A percentile compares a stretch with the other conserved stretches of the same genome.
phyloP scores from a whole-genome alignment of 352 stramenopile species.

The Phytophthora quininea region DNA sequence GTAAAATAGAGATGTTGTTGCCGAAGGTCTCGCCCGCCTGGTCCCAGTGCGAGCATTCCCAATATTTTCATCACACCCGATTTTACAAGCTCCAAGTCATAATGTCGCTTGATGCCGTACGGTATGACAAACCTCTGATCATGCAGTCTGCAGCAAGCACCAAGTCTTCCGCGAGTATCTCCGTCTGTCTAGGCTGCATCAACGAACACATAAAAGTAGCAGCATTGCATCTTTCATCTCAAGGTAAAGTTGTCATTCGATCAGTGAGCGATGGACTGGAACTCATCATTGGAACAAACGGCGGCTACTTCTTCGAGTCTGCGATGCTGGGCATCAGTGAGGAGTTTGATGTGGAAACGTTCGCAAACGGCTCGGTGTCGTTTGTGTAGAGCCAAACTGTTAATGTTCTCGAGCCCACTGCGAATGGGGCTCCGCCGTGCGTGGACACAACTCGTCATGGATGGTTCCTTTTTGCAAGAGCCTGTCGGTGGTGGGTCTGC shows the following conservation, averaged over 20 bases:
- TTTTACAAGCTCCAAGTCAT: background rate
- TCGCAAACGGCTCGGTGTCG: conserved; percentile 21
- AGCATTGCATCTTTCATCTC: conserved; percentile 4
- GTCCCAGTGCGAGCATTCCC: too few relatives aligned
- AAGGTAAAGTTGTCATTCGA: conserved; percentile 19
- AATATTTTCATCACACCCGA: too few relatives aligned
- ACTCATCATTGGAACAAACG: conserved; percentile 28
- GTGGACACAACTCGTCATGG: conserved; percentile 25
- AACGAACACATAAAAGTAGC: conserved; percentile 16
- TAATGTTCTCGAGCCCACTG: conserved; percentile 26
- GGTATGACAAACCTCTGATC: conserved; percentile 16
- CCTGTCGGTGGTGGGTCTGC: background rate
- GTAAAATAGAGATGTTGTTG: too few relatives aligned
- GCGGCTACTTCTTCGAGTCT: conserved; percentile 31
- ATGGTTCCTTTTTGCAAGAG: conserved; percentile 27
- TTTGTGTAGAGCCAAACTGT: conserved; percentile 27
- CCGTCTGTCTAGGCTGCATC: conserved; percentile 11
- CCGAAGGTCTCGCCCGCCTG: too few relatives aligned
- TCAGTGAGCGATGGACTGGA: conserved; percentile 14
- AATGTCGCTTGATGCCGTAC: conserved; percentile 1
- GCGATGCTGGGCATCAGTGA: conserved; percentile 24
- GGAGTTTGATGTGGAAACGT: conserved; percentile 23
- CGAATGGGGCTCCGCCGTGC: conserved; percentile 18
- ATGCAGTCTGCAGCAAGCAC: conserved; percentile 14
- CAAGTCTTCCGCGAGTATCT: conserved; percentile 2